Conservation (phyloP, 1,139 yeast genomes). For the Fermentozyma sake region DNA sequence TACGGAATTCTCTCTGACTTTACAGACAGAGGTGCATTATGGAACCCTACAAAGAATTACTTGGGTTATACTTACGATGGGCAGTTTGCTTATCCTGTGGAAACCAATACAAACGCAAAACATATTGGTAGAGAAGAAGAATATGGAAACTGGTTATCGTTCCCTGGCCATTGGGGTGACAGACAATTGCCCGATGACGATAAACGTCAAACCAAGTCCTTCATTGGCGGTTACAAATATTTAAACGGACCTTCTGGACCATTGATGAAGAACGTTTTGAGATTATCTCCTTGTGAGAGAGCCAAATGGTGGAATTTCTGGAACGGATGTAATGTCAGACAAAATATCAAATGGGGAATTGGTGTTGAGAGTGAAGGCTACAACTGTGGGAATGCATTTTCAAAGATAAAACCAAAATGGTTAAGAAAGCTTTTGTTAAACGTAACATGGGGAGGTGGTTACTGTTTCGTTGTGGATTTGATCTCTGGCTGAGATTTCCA, state of each 20-base stretch:
- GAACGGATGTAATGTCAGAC: slow-evolving; percentile 75
- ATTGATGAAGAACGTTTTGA: slow-evolving; percentile 62
- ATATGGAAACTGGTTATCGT: slow-evolving; percentile 77
- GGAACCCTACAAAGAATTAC: slow-evolving; percentile 87
- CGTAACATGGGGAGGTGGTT: slow-evolving; percentile 67
- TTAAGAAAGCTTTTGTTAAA: slow-evolving; percentile 44
- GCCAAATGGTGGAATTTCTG: slow-evolving; percentile 79
- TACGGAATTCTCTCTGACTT: slow-evolving; percentile 86
- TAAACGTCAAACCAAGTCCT: slow-evolving; percentile 70
- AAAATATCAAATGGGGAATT: slow-evolving; percentile 72
- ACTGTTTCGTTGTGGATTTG: slow-evolving; percentile 58
- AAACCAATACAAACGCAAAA: slow-evolving; percentile 36
- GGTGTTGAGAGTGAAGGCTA: slow-evolving; percentile 85
- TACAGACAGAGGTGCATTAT: slow-evolving; percentile 89
- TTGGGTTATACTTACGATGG: slow-evolving; percentile 80
- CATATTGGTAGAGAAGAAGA: slow-evolving; percentile 52
- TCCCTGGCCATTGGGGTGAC: slow-evolving; percentile 92
- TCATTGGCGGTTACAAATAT: slow-evolving; percentile 84
- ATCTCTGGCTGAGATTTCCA: slow-evolving; percentile 43
- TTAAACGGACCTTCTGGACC: slow-evolving; percentile 96
- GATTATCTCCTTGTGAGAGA: slow-evolving; percentile 74
- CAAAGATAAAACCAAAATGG: slow-evolving; percentile 47
- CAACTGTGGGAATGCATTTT: slow-evolving; percentile 59
- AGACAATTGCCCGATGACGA: slow-evolving; percentile 61
- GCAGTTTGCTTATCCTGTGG: slow-evolving; percentile 33